Evolutionary conservation across 1,284 basidiomycete species (phyloP).

Genomic region (Gymnopus androsaceus): DNA sequence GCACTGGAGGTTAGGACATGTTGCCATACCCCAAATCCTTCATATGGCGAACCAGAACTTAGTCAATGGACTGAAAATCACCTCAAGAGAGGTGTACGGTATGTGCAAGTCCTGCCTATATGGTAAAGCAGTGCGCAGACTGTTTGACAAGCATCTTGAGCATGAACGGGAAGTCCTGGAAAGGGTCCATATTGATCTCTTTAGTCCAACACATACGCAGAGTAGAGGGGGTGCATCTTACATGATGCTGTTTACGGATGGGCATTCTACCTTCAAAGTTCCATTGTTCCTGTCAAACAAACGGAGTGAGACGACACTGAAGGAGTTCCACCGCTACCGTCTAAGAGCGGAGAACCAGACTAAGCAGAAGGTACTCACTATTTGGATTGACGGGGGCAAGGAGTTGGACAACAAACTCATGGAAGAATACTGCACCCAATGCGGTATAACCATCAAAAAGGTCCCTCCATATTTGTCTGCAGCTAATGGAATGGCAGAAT

Average conservation of each 20-base stretch:
- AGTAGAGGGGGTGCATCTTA: slow-evolving; percentile 7
- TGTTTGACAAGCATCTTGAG: background rate
- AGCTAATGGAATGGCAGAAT: slow-evolving; percentile 8
- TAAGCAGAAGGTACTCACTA: too few relatives aligned
- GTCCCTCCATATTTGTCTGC: slow-evolving; percentile 1
- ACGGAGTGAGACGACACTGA: too few relatives aligned
- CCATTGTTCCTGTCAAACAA: slow-evolving; percentile 23
- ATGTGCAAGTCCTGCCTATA: too few relatives aligned
- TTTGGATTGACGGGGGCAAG: too few relatives aligned
- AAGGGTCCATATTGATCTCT: background rate
- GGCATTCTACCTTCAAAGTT: slow-evolving; percentile 1
- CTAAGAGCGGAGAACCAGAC: too few relatives aligned
- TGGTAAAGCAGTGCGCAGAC: too few relatives aligned
- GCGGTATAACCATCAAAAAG: background rate
- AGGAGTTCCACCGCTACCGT: too few relatives aligned
- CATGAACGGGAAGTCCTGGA: slow-evolving; percentile 18
- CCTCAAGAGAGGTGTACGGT: too few relatives aligned
- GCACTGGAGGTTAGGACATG: slow-evolving; percentile 12
- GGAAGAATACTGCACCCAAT: background rate
- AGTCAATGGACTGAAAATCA: too few relatives aligned
- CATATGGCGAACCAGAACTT: background rate
- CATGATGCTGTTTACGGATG: slow-evolving; percentile 22
- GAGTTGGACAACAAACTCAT: too few relatives aligned
- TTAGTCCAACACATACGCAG: too few relatives aligned
- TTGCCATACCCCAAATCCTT: background rate